Base-by-base conservation (phyloP, 495 filamentous ascomycete genomes). In the Xylaria sp. region DNA sequence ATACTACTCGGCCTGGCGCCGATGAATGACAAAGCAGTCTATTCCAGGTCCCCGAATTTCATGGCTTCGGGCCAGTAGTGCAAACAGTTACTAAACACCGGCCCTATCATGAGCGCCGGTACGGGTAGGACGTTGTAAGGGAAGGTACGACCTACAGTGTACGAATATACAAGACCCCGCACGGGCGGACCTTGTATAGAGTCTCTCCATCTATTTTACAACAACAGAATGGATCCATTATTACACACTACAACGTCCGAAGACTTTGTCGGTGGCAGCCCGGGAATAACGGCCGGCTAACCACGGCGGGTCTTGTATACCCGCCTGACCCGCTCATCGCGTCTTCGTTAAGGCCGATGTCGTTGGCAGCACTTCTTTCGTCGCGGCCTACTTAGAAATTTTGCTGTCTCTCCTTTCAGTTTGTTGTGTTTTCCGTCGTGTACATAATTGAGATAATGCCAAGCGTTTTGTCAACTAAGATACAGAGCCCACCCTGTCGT, bases 201-300 rank as follows among this genome's bases (percentile, higher is more conserved):
- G n/a, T n/a, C n/a, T n/a, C n/a, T n/a, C n/a, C n/a, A n/a, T n/a
- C n/a, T n/a, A n/a, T n/a, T n/a, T n/a, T n/a, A n/a, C n/a, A n/a
- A n/a, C n/a, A n/a, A n/a, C n/a, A n/a, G n/a, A n/a, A n/a, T n/a
- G n/a, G n/a, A n/a, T n/a, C n/a, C n/a, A n/a, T n/a, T n/a, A n/a
- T n/a, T n/a, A n/a, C n/a, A n/a, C n/a, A n/a, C n/a, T n/a, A n/a
- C n/a, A n/a, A n/a, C n/a, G 15, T 53, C 26, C 26, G 26, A 40
- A 26, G 64, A 1, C 12, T 2, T 26, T 21, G 55, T 48, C 17
- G 33, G 46, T n/a, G 29, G 64, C 14, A 24, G 24, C 50, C 15
- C 64, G 64, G 64, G 19, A 67, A 67, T 67, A 67, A 67, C 64
- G 11, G n/a, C 64, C 46, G 48, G 46, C 24, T 41, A 48, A 67